Evolutionary conservation across 1,139 yeast genomes (phyloP), one percentile per base, ranked within the genome.

Genomic region (Pichiaceae sp.): DNA sequence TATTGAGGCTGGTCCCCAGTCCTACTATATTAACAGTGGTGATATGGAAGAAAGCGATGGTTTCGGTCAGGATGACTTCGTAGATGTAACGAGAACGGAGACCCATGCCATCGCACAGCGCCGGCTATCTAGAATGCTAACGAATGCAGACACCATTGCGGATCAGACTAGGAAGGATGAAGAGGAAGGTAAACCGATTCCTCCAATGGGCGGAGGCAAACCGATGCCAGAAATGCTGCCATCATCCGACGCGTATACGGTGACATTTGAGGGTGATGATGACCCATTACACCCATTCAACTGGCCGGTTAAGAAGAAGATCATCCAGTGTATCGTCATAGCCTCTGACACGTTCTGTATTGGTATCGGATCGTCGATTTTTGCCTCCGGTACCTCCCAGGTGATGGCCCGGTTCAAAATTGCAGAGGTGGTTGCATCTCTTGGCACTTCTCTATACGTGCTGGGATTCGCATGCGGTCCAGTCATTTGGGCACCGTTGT

Each of bases 391-490:
- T 4, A 62, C 69, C 9, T 40, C 50, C 0, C 66, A 56, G 17
- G 49, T 80, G 31, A 50, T 66, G 44, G 60, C 43, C 27, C 53
- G 60, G 33, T 81, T 56, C 52, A 70, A 68, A 38, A 72, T 81
- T 28, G 74, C 78, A 17, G 45, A 52, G 8, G 75, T 70, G 15
- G 81, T 74, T 4, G 75, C 78, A 7, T 67, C 79, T 7, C 64
- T 84, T 31, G 81, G 84, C 37, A 68, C 83, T 11, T 75, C 93
- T 0, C 63, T 84, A 21, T 85, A 73, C 49, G 94, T 85, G 17
- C 52, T 80, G 31, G 95, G 95, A 17, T 83, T 83, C 56, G 94
- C 93, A 1, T 69, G 81, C 0, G 94, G 95, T 15, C 95, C 95
- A 6, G 63, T 82, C 28, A 48, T 82, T 29, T 84, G 84, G 77